Conservation (phyloP, 2,329 filamentous ascomycete species). For the Fusarium chuoi region DNA sequence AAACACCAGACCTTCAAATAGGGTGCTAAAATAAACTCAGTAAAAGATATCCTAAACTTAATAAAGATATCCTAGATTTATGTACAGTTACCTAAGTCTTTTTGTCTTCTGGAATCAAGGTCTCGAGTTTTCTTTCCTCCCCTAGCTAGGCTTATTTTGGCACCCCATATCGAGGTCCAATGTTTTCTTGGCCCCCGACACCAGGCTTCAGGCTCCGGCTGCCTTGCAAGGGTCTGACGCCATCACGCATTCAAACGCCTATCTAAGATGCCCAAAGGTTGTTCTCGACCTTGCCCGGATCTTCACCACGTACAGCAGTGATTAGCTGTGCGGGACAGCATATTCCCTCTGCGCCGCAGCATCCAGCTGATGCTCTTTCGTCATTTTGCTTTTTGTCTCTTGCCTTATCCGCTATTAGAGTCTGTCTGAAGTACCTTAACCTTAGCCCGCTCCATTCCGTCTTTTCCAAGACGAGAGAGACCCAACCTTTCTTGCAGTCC, state of each 20-base stretch:
- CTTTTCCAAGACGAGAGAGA: background rate
- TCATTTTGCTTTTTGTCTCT: constrained; percentile 31
- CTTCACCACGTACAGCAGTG: constrained; percentile 34
- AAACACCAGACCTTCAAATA: too few relatives aligned
- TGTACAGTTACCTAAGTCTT: too few relatives aligned
- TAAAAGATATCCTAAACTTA: too few relatives aligned
- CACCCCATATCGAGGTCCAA: background rate
- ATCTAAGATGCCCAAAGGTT: constrained; percentile 24
- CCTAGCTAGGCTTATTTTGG: background rate
- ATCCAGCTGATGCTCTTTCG: constrained; percentile 32
- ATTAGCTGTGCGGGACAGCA: constrained; percentile 37
- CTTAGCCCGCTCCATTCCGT: constrained; percentile 18
- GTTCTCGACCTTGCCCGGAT: constrained; percentile 31
- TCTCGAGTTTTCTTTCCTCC: too few relatives aligned
- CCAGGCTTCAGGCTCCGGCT: constrained; percentile 7
- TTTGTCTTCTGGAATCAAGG: too few relatives aligned
- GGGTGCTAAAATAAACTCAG: too few relatives aligned
- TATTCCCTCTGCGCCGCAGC: constrained; percentile 28
- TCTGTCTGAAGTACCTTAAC: constrained; percentile 4
- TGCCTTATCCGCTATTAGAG: constrained; percentile 2
- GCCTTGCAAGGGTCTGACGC: constrained; percentile 41
- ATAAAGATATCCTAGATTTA: too few relatives aligned
- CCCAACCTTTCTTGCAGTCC: constrained; percentile 5
- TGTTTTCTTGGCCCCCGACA: background rate
- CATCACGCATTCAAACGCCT: constrained; percentile 40